Base-by-base conservation (phyloP, 306 rosid species). In the Calophaca sinica region DNA sequence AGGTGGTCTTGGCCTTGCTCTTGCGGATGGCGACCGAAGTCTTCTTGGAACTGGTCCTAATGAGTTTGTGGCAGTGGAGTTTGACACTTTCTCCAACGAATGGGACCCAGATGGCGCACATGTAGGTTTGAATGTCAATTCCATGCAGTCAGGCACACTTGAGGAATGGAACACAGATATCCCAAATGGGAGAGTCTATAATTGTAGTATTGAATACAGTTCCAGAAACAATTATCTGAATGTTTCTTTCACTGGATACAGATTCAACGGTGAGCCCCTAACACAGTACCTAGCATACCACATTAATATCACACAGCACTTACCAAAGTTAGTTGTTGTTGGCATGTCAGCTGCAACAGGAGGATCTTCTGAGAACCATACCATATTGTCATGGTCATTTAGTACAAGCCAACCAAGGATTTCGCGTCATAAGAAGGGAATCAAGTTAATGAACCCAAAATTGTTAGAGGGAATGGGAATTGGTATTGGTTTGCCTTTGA, bases 41-140 rank as follows among this genome's bases (percentile, higher is more conserved):
- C 2, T 3, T 7, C 10, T 36, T 52, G 14, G 38, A 2, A 11
- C 5, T 15, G 54, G n/a, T 0, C 13, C 58, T 68, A 31, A n/a
- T n/a, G n/a, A 48, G 5, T 87, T 85, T 73, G 81, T 85, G 13
- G 91, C 84, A 0, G 76, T 85, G 57, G 91, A 87, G 77, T 87
- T 85, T 48, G 91, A 85, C 55, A 85, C 84, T 59, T 70, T 4
- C 42, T 32, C 29, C 2, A 68, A 75, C 46, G 0, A 0, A 0
- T 85, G 63, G 62, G 89, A 85, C 52, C 85, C 81, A 1, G 29
- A 10, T 4, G 62, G 50, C 3, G 3, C 31, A 6, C 79, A 80
- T 31, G 79, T 73, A 3, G 83, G 75, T 10, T 14, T 80, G 7
- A 42, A 73, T 38, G 6, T 80, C 70, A 73, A 73, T 61, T 31